Evolutionary conservation across 805 yeast species (phyloP).

Genomic region (Maudiozyma serrabonitensis): DNA sequence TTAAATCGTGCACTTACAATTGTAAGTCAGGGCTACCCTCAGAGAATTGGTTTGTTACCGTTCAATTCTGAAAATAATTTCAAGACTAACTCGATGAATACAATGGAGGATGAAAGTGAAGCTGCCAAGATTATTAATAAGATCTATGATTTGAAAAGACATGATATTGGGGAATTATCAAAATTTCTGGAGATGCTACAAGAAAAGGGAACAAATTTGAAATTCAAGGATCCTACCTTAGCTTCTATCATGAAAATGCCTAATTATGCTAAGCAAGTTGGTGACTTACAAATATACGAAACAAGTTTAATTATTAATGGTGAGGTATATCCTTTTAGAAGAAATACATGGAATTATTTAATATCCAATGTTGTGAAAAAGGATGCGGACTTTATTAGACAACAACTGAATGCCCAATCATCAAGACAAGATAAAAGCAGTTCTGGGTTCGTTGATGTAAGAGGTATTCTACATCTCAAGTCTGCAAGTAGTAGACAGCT

Average conservation of each 20-base stretch:
- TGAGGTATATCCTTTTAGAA: slow-evolving; percentile 42
- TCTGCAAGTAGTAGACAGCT: slow-evolving; percentile 36
- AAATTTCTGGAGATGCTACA: slow-evolving; percentile 14
- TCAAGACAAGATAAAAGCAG: slow-evolving; percentile 2
- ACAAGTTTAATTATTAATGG: slow-evolving; percentile 69
- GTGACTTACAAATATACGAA: slow-evolving; percentile 33
- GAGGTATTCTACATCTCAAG: slow-evolving; percentile 24
- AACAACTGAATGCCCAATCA: slow-evolving; percentile 11
- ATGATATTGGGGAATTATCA: slow-evolving; percentile 7
- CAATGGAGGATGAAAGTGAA: not conserved
- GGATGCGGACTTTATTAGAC: slow-evolving; percentile 37
- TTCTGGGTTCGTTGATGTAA: slow-evolving; percentile 11
- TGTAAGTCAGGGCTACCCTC: slow-evolving; percentile 51
- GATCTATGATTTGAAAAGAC: slow-evolving; percentile 19
- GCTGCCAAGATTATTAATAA: slow-evolving; percentile 9
- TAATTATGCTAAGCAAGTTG: slow-evolving; percentile 19
- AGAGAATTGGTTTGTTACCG: slow-evolving; percentile 80
- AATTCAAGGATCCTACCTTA: not conserved
- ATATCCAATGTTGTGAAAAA: slow-evolving; percentile 42
- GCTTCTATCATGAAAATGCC: slow-evolving; percentile 3
- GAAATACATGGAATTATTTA: slow-evolving; percentile 43
- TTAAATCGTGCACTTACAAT: slow-evolving; percentile 41
- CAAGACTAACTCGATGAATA: too few species aligned
- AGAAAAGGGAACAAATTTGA: slow-evolving; percentile 5
- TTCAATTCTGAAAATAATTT: slow-evolving; percentile 19